Evolutionary conservation across 2,329 filamentous ascomycete genomes (phyloP).

Genomic region (Penicillium sp.): DNA sequence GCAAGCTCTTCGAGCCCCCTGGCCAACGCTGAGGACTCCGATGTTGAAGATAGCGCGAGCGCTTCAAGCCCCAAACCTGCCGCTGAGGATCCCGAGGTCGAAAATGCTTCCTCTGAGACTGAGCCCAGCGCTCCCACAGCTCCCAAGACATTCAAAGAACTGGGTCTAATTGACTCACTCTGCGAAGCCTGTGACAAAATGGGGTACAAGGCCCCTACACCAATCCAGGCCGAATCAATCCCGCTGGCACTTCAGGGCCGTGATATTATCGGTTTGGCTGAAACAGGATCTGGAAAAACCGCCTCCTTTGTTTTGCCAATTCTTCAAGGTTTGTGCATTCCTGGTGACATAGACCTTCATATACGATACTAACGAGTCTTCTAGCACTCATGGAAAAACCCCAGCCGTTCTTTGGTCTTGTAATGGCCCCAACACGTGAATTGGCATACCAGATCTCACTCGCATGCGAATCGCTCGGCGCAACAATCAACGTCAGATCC

Average conservation of each 20-base stretch:
- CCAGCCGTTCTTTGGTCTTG: constrained; percentile 79
- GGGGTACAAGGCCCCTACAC: constrained; percentile 80
- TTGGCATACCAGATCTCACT: constrained; percentile 87
- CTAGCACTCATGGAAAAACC: constrained; percentile 78
- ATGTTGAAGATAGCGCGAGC: constrained; percentile 7
- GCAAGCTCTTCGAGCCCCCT: constrained; percentile 24
- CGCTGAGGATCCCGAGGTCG: constrained; percentile 7
- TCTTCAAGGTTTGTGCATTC: constrained; percentile 44
- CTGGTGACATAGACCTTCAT: not conserved
- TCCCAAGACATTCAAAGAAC: constrained; percentile 52
- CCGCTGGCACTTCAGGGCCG: constrained; percentile 74
- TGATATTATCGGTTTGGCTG: constrained; percentile 89
- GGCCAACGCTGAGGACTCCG: constrained; percentile 6
- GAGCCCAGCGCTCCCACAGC: not conserved
- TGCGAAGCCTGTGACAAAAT: constrained; percentile 83
- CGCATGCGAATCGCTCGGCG: constrained; percentile 81
- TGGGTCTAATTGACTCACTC: constrained; percentile 78
- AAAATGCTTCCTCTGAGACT: constrained; percentile 7
- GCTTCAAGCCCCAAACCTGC: not conserved
- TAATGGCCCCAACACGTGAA: constrained; percentile 90
- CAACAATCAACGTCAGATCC: constrained; percentile 81
- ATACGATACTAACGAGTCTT: not conserved
- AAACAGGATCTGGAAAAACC: constrained; percentile 95
- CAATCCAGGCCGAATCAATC: constrained; percentile 84
- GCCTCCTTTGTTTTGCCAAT: constrained; percentile 93